Conservation (phyloP, 306 rosid species). For the Rubus parviflorus region DNA sequence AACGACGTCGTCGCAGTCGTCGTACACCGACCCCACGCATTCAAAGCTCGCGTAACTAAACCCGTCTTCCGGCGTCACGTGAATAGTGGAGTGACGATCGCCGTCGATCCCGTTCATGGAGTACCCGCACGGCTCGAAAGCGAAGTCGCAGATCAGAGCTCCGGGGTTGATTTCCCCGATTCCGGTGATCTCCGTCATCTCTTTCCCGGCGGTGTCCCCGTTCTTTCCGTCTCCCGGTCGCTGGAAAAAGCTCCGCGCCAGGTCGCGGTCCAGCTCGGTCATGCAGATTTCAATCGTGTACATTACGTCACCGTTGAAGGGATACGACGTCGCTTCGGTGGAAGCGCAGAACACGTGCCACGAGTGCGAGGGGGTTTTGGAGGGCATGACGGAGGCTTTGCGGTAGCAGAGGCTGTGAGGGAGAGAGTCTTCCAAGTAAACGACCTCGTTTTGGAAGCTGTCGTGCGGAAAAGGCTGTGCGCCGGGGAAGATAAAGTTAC, state of each 20-base stretch:
- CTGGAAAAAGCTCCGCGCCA: slow-evolving; percentile 66
- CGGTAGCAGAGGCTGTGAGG: slow-evolving; percentile 53
- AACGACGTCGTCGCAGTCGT: slow-evolving; percentile 40
- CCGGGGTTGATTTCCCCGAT: slow-evolving; percentile 61
- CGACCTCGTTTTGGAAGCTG: slow-evolving; percentile 76
- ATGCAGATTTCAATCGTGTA: slow-evolving; percentile 90
- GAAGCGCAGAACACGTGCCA: slow-evolving; percentile 96
- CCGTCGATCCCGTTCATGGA: slow-evolving; percentile 89
- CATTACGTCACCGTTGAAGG: slow-evolving; percentile 20
- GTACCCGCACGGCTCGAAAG: slow-evolving; percentile 90
- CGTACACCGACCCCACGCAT: slow-evolving; percentile 58
- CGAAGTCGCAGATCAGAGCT: slow-evolving; percentile 78
- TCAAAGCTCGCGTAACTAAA: slow-evolving; percentile 94
- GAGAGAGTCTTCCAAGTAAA: slow-evolving; percentile 51
- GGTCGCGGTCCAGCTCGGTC: slow-evolving; percentile 82
- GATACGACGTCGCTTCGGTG: slow-evolving; percentile 10
- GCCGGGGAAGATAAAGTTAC: slow-evolving; percentile 74
- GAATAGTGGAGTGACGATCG: slow-evolving; percentile 86
- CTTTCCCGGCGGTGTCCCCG: slow-evolving; percentile 73
- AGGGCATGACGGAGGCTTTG: slow-evolving; percentile 86
- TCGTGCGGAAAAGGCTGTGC: slow-evolving; percentile 88
- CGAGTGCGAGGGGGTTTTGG: slow-evolving; percentile 60
- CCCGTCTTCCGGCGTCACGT: slow-evolving; percentile 97
- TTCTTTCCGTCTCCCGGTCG: slow-evolving; percentile 47
- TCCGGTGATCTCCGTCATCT: slow-evolving; percentile 79